Evolutionary conservation across 192 early-diverging fungal species (phyloP).

Genomic region (Backusella sp.): DNA sequence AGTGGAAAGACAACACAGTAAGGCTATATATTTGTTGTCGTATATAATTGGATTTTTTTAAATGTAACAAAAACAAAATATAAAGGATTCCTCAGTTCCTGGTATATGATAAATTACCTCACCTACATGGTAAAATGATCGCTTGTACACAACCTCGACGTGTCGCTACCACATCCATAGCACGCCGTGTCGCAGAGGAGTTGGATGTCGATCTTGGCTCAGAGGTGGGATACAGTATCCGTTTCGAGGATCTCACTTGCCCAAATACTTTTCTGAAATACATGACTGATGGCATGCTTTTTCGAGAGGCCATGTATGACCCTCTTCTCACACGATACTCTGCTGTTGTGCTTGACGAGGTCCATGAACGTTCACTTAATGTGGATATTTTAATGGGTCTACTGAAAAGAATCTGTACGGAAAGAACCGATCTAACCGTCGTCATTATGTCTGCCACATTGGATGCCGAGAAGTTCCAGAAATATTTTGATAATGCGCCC

Average conservation of each 20-base stretch:
- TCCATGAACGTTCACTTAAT: constrained; percentile 94
- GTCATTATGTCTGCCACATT: constrained; percentile 98
- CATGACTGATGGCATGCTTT: constrained; percentile 99
- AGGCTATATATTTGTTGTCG: constrained; percentile 14
- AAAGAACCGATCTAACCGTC: constrained; percentile 83
- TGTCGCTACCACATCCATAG: constrained; percentile 98
- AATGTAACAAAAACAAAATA: background rate
- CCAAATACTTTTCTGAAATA: constrained; percentile 88
- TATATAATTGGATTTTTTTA: background rate
- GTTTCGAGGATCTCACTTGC: constrained; percentile 96
- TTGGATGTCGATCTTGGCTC: constrained; percentile 88
- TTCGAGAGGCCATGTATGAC: constrained; percentile 97
- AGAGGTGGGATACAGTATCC: constrained; percentile 97
- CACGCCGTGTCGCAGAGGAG: constrained; percentile 98
- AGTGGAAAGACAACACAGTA: constrained; percentile 99
- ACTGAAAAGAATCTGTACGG: constrained; percentile 80
- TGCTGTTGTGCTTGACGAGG: constrained; percentile 96
- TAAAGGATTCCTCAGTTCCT: constrained; percentile 94
- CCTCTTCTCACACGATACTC: constrained; percentile 85
- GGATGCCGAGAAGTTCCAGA: constrained; percentile 98
- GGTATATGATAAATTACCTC: constrained; percentile 88
- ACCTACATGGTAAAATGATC: constrained; percentile 83
- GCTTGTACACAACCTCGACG: constrained; percentile 99
- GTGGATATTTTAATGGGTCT: constrained; percentile 99
- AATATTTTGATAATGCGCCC: constrained; percentile 96